Evolutionary conservation across 2,329 filamentous ascomycete species (phyloP), one percentile per base, ranked within the genome.

Genomic region (Fonsecaea pugnacius): DNA sequence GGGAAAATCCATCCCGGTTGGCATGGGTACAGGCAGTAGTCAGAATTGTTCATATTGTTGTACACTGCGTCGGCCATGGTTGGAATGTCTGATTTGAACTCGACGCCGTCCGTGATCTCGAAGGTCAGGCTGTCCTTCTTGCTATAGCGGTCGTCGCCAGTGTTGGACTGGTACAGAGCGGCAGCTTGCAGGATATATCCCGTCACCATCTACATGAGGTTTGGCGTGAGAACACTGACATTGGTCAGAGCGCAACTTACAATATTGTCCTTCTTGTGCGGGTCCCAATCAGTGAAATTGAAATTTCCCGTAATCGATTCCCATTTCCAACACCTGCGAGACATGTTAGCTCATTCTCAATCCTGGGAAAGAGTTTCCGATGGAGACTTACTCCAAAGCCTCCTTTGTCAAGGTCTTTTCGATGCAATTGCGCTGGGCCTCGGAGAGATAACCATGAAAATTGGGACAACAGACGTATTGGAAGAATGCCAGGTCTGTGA

Each of bases 231-330:
- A n/a, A n/a, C 16, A 14, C 5, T 46, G 16, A 46, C 4, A 33
- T 4, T 4, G 32, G 4, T 33, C 9, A 9, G 32, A 33, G 21
- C 16, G 40, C 5, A 21, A n/a, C 40, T 4, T 21, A 46, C 40
- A 21, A 67, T 67, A 27, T 67, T 60, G 48, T 67, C 65, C 12
- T 64, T 62, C 21, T 58, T 59, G 53, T 64, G 62, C 2, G 65
- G 62, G 30, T 67, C 65, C 40, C 54, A 67, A 46, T 67, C 58
- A 35, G 54, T 57, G 9, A 62, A 24, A 10, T 33, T 64, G 58
- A 67, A 67, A 40, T 67, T 67, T 2, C 65, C 65, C 7, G 32
- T n/a, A 32, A 67, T 43, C 9, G 52, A 55, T 46, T 67, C 65
- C 48, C 58, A 67, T 33, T 65, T 67, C 65, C 65, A 67, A 35